Conservation (phyloP, 345 rosid genomes). For the Brassica incana region DNA sequence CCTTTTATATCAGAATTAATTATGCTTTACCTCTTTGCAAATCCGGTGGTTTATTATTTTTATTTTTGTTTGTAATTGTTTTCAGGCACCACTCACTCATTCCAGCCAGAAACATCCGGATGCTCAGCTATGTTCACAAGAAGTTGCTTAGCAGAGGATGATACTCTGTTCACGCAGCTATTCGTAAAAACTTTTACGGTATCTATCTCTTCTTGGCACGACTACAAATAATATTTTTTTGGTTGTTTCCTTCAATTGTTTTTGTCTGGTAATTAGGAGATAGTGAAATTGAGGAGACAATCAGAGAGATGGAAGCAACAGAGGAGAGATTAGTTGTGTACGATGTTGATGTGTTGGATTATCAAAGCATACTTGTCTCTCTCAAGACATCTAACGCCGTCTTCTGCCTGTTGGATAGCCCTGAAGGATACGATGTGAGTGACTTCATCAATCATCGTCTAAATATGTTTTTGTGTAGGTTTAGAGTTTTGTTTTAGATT, state of each 20-base stretch:
- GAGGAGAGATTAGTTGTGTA: constrained; percentile 56
- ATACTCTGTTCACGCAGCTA: constrained; percentile 73
- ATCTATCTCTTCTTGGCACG: neutral
- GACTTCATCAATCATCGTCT: neutral
- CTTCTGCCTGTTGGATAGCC: constrained; percentile 71
- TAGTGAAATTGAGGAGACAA: constrained; percentile 57
- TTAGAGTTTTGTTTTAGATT: neutral
- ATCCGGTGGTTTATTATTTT: too few species aligned
- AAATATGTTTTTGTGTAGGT: neutral
- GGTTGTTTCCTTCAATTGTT: neutral
- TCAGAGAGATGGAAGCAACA: constrained; percentile 58
- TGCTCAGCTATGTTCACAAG: constrained; percentile 45
- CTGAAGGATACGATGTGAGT: constrained; percentile 70
- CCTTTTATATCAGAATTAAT: too few species aligned
- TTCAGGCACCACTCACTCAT: too few species aligned
- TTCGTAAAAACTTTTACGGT: constrained; percentile 54
- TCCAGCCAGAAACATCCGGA: too few species aligned
- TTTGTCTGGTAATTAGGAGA: constrained; percentile 42
- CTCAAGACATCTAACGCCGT: constrained; percentile 65
- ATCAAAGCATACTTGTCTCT: constrained; percentile 73
- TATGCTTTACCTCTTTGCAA: too few species aligned
- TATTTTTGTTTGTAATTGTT: too few species aligned
- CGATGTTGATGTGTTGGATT: constrained; percentile 68
- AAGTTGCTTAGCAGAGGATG: constrained; percentile 59
- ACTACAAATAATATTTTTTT: neutral